phyloP scores from a whole-genome alignment of 345 rosid genomes.

The Salix brachista region DNA sequence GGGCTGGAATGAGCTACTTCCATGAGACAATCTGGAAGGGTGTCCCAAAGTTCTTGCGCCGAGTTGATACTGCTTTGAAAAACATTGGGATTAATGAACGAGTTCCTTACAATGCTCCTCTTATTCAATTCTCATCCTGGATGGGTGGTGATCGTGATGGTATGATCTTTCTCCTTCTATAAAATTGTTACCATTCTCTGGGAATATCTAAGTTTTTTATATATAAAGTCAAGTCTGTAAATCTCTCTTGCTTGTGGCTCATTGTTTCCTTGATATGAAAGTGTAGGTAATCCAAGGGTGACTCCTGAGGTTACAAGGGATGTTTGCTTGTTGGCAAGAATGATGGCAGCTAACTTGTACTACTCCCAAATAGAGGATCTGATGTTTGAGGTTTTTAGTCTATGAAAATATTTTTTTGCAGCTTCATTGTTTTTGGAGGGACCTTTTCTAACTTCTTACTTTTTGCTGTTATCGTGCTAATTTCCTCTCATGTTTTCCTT shows the following conservation, averaged over 20 bases:
- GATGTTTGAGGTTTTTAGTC: conserved; percentile 81
- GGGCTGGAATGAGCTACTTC: conserved; percentile 99
- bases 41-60: conserved; percentile 95
- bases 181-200: background rate
- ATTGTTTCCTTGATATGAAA: conserved; percentile 1
- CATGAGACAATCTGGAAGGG: conserved; percentile 99
- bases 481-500: background rate
- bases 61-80: conserved; percentile 95
- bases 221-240: background rate
- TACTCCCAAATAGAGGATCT: conserved; percentile 89
- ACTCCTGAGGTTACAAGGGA: conserved; percentile 99
- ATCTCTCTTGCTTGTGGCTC: background rate
- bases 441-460: background rate
- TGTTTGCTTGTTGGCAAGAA: conserved; percentile 92
- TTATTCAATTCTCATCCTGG: conserved; percentile 98
- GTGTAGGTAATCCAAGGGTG: conserved; percentile 90
- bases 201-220: background rate
- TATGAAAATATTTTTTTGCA: background rate
- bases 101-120: conserved; percentile 95
- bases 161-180: conserved; percentile 26
- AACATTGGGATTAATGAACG: conserved; percentile 91
- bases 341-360: conserved; percentile 98
- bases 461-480: background rate
- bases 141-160: conserved; percentile 99
- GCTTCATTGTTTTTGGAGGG: background rate